A percentile compares a stretch with the other conserved stretches of the same genome.
phyloP scores from a whole-genome alignment of 148 eudicot species.

The Rhododendron griersonianum region DNA sequence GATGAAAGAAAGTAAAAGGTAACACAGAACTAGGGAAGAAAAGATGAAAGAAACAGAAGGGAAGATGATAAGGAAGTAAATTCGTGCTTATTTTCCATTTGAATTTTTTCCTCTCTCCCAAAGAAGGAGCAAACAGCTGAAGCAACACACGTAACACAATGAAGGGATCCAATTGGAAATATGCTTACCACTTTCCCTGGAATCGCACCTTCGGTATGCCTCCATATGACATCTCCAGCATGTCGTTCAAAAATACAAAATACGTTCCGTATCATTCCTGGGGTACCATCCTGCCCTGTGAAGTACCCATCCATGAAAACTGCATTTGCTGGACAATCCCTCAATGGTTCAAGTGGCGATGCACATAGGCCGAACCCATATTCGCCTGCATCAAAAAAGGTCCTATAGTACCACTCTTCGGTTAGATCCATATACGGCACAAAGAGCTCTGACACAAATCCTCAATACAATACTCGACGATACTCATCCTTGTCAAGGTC shows the following conservation, averaged over 20 bases:
- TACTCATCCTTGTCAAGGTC: constrained; percentile 25
- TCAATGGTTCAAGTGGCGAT: constrained; percentile 31
- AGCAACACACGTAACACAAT: too few species aligned
- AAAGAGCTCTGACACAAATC: constrained; percentile 46
- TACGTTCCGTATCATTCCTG: constrained; percentile 24
- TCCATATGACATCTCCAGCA: constrained; percentile 52
- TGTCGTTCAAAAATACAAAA: constrained; percentile 37
- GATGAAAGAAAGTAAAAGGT: not conserved
- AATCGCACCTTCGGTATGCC: constrained; percentile 40
- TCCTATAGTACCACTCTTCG: constrained; percentile 50
- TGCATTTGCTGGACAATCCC: constrained; percentile 47
- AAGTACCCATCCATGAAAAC: constrained; percentile 41
- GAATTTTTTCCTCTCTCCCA: not conserved
- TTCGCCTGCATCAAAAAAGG: constrained; percentile 54
- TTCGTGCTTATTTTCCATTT: not conserved
- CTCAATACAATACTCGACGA: constrained; percentile 37
- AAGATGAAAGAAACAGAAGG: not conserved
- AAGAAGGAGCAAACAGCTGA: not conserved
- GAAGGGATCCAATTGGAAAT: not conserved
- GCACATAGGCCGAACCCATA: constrained; percentile 40
- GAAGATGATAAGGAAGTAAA: not conserved
- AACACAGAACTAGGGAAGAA: not conserved
- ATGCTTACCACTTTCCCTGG: constrained; percentile 30
- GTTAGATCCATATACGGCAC: constrained; percentile 62
- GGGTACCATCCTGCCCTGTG: constrained; percentile 30